Evolutionary conservation across 1,284 basidiomycete species (phyloP).

Genomic region (Rhodotorula glutinis): DNA sequence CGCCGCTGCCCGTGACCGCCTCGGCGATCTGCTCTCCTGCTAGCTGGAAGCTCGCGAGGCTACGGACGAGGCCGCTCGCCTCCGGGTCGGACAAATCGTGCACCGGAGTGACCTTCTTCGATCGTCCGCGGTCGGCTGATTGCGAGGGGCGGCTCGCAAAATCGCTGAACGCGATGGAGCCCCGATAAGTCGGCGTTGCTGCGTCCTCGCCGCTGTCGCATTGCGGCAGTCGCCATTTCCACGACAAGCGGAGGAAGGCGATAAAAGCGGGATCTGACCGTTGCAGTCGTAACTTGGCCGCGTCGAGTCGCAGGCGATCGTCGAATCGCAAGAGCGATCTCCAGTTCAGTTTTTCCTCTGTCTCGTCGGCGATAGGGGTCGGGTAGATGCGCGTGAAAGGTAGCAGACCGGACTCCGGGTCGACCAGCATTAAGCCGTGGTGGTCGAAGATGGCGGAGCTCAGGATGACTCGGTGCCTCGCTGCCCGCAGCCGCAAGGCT

Average conservation of each 20-base stretch:
- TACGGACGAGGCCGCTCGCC: constrained; percentile 15
- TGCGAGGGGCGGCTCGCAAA: not conserved
- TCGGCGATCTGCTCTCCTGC: constrained; percentile 32
- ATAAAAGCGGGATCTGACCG: constrained; percentile 52
- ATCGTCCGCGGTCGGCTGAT: too few species aligned
- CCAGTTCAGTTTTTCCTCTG: not conserved
- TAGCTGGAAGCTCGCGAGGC: constrained; percentile 32
- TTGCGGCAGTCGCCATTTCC: constrained; percentile 47
- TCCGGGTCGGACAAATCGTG: constrained; percentile 6
- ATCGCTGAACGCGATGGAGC: not conserved
- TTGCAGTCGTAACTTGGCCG: constrained; percentile 46
- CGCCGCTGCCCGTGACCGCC: constrained; percentile 8
- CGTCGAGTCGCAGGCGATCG: constrained; percentile 24
- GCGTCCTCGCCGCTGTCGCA: not conserved
- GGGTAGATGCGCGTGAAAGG: constrained; percentile 44
- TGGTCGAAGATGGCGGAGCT: constrained; percentile 51
- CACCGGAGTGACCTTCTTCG: not conserved
- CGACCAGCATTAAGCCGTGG: constrained; percentile 49
- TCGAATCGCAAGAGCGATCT: constrained; percentile 9
- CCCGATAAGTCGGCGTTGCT: not conserved
- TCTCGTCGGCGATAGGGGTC: not conserved
- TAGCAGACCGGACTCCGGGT: constrained; percentile 50
- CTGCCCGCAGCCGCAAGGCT: constrained; percentile 42
- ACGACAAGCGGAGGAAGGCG: constrained; percentile 50
- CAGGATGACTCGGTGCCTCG: constrained; percentile 52